phyloP scores from a whole-genome alignment of 768 basidiomycete species.

The Tulasnella sp. region DNA sequence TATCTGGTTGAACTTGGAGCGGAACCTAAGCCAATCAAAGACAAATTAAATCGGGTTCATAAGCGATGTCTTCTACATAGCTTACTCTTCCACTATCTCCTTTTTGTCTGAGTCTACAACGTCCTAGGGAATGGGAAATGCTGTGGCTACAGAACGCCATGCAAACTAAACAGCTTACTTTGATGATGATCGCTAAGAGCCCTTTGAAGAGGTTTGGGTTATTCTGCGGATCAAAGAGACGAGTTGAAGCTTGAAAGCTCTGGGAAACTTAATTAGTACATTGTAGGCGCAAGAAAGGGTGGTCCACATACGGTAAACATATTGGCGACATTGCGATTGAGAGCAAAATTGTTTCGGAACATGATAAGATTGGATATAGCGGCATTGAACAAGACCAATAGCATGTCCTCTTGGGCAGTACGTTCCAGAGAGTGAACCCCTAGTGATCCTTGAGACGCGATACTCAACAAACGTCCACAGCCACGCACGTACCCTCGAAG shows the following conservation, averaged over 20 bases:
- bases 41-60: background rate
- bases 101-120: slow-evolving; percentile 58
- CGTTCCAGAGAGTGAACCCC: slow-evolving; percentile 64
- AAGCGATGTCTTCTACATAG: too few relatives aligned
- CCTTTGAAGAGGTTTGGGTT: slow-evolving; percentile 60
- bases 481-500: slow-evolving; percentile 50
- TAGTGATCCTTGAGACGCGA: background rate
- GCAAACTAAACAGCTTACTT: slow-evolving; percentile 39
- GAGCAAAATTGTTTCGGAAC: slow-evolving; percentile 62
- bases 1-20: slow-evolving; percentile 23
- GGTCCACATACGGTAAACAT: slow-evolving; percentile 51
- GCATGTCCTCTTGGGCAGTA: slow-evolving; percentile 59
- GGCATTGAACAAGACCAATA: slow-evolving; percentile 61
- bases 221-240: slow-evolving; percentile 54
- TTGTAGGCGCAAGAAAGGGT: background rate
- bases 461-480: background rate
- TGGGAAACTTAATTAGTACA: background rate
- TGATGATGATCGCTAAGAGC: slow-evolving; percentile 59
- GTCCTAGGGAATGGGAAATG: slow-evolving; percentile 43
- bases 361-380: slow-evolving; percentile 59
- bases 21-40: background rate
- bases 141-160: too few relatives aligned
- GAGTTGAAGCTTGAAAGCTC: slow-evolving; percentile 31
- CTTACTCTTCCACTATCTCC: slow-evolving; percentile 56
- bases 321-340: slow-evolving; percentile 59